Evolutionary conservation across 139 green algal genomes (phyloP).

Genomic region (Trebouxia sp.): DNA sequence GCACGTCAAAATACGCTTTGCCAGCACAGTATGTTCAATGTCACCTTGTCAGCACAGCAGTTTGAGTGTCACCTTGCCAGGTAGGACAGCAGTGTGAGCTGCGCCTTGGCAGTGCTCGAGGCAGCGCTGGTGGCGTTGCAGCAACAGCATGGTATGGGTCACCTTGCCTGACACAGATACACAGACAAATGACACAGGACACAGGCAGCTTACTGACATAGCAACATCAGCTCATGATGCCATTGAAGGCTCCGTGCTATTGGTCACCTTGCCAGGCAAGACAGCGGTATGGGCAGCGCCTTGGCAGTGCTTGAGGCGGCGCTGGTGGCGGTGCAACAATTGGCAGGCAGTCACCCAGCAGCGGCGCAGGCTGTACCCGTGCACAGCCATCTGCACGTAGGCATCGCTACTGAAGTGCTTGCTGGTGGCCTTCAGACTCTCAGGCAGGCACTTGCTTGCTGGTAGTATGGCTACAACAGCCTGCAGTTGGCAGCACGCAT

Average conservation of each 20-base stretch:
- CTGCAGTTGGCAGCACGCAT: neutral
- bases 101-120: too few species aligned
- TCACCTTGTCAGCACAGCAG: too few species aligned
- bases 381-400: constrained; percentile 25
- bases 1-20: too few species aligned
- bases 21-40: too few species aligned
- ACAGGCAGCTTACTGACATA: too few species aligned
- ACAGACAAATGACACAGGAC: too few species aligned
- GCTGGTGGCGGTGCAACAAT: constrained; percentile 5
- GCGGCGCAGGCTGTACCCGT: constrained; percentile 8
- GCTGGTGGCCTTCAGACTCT: neutral
- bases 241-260: too few species aligned
- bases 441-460: neutral
- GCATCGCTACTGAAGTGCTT: constrained; percentile 12
- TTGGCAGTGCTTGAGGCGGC: neutral
- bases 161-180: too few species aligned
- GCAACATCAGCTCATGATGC: too few species aligned
- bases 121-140: too few species aligned
- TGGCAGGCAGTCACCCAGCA: neutral
- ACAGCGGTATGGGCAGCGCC: constrained; percentile 1
- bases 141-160: too few species aligned
- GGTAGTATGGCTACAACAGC: neutral
- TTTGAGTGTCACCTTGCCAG: constrained; percentile 15
- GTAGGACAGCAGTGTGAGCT: too few species aligned
- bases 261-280: constrained; percentile 14